phyloP scores from a whole-genome alignment of 192 early-diverging fungal species.

The Martensiomyces pterosporus region DNA sequence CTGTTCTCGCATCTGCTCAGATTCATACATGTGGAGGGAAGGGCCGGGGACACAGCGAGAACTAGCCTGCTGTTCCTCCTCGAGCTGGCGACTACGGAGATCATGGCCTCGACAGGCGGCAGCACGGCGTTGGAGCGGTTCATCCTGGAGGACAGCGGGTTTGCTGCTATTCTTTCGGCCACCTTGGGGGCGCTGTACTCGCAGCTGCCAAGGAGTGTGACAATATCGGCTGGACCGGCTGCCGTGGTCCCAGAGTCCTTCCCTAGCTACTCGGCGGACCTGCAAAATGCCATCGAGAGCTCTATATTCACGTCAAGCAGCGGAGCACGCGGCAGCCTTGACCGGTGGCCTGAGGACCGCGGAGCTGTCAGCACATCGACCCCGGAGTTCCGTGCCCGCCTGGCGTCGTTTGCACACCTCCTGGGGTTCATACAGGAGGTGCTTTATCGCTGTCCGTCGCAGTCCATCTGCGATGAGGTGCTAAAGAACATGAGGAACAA shows the following conservation, averaged over 20 bases:
- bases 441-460: constrained; percentile 41
- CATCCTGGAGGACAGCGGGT: constrained; percentile 74
- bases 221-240: constrained; percentile 47
- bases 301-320: constrained; percentile 62
- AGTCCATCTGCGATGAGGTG: constrained; percentile 46
- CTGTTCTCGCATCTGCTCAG: constrained; percentile 85
- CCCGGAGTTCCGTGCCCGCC: constrained; percentile 40
- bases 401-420: constrained; percentile 29
- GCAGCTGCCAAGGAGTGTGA: constrained; percentile 76
- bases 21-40: constrained; percentile 87
- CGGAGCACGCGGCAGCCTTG: constrained; percentile 65
- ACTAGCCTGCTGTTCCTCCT: constrained; percentile 82
- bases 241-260: constrained; percentile 45
- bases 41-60: constrained; percentile 79
- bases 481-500: constrained; percentile 65
- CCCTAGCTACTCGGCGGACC: constrained; percentile 43
- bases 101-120: constrained; percentile 47
- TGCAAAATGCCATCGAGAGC: constrained; percentile 46
- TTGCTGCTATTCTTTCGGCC: constrained; percentile 76
- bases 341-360: constrained; percentile 69
- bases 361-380: constrained; percentile 61
- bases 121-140: constrained; percentile 70
- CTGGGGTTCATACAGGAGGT: constrained; percentile 41
- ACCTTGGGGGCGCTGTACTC: constrained; percentile 86
- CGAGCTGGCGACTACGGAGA: constrained; percentile 65